These are phyloP conservation scores for Omphalea diandra DNA, from an alignment of 441 rosid genomes.

Conservation along the genomic window DNA sequence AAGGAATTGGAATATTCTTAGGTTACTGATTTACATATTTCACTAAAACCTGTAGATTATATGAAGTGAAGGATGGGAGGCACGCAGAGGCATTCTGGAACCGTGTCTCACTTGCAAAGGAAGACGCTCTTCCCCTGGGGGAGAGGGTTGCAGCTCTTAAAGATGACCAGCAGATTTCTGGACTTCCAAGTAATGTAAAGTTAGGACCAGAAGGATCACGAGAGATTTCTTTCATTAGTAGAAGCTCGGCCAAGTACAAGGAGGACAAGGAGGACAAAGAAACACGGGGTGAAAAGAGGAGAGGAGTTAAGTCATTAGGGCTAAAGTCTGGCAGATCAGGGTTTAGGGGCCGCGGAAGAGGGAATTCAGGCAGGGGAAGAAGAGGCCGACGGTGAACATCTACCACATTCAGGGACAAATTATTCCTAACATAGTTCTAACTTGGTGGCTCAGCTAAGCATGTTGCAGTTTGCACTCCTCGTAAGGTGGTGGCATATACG, in stretches of 20 bases:
- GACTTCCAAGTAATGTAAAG: constrained; percentile 48
- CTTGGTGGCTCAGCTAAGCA: not conserved
- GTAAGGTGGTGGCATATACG: too few species aligned
- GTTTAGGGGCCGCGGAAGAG: constrained; percentile 58
- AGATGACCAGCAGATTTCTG: constrained; percentile 35
- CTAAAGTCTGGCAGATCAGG: constrained; percentile 45
- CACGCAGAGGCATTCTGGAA: constrained; percentile 78
- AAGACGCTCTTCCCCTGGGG: constrained; percentile 72
- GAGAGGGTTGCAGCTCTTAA: constrained; percentile 73
- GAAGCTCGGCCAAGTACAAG: constrained; percentile 52
- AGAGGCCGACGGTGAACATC: constrained; percentile 34
- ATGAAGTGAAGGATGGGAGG: constrained; percentile 77
- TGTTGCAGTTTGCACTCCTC: not conserved
- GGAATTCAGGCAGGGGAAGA: constrained; percentile 29
- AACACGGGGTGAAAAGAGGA: constrained; percentile 39
- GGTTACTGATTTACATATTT: not conserved
- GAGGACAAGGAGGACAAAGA: constrained; percentile 57
- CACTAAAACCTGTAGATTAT: constrained; percentile 42
- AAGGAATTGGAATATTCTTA: not conserved
- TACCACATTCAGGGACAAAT: not conserved
- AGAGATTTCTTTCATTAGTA: constrained; percentile 65
- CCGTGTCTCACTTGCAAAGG: constrained; percentile 55
- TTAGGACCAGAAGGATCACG: constrained; percentile 84
- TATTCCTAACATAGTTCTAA: not conserved
- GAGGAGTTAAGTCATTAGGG: constrained; percentile 75